Evolutionary conservation across 192 early-diverging fungal species (phyloP).

Genomic region (Chytriomyces sp.): DNA sequence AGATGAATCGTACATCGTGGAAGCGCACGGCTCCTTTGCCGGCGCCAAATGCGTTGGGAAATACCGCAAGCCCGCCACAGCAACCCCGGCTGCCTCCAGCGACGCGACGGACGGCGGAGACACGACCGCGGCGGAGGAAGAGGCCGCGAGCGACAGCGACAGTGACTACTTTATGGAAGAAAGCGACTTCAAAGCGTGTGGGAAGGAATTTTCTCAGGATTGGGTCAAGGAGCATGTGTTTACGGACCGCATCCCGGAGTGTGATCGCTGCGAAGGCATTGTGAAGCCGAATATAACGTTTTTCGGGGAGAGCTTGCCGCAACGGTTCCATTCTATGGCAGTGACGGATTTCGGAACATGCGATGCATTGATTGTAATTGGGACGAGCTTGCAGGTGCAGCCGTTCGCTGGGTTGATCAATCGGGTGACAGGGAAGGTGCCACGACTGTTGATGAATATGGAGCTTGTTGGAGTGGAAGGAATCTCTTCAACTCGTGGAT

Average conservation of each 20-base stretch:
- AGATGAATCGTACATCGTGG: conserved; percentile 66
- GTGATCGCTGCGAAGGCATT: conserved; percentile 63
- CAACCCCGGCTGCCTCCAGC: not conserved
- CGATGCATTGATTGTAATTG: conserved; percentile 92
- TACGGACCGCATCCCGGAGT: conserved; percentile 67
- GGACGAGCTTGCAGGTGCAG: conserved; percentile 86
- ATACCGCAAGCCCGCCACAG: conserved; percentile 38
- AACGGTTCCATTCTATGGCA: conserved; percentile 55
- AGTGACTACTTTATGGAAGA: conserved; percentile 1
- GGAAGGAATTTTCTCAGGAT: conserved; percentile 26
- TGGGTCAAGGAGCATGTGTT: conserved; percentile 36
- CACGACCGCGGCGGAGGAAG: conserved; percentile 3
- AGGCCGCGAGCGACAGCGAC: not conserved
- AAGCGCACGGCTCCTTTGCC: conserved; percentile 95
- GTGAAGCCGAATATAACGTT: conserved; percentile 97
- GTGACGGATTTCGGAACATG: conserved; percentile 43
- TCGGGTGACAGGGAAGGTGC: conserved; percentile 61
- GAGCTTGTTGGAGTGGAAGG: conserved; percentile 66
- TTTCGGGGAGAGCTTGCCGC: conserved; percentile 89
- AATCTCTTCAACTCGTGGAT: conserved; percentile 8
- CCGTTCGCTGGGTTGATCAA: conserved; percentile 86
- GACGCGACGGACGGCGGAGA: not conserved
- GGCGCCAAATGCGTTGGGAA: conserved; percentile 77
- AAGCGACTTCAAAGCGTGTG: conserved; percentile 18
- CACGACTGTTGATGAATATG: conserved; percentile 89